Evolutionary conservation across 495 filamentous ascomycete genomes (phyloP), one percentile per base, ranked within the genome.

Genomic region (Coniosporium apollinis): DNA sequence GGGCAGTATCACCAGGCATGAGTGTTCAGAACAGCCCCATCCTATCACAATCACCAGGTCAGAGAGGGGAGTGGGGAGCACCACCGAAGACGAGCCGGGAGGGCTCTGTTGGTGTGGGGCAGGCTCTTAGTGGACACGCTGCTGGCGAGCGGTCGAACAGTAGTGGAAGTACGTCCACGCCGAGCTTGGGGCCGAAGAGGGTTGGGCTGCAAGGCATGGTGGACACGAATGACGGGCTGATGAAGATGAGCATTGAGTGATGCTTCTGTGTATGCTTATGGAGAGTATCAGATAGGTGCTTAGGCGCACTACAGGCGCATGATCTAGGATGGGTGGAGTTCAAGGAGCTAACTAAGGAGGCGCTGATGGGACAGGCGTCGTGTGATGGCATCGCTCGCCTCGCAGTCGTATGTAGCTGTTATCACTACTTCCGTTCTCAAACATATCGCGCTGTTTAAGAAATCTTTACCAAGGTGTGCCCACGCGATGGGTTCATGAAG

Each of bases 241-340:
- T 93, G 81, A 84, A 89, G 48, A 87, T 97, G 84, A 94, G 82
- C 51, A 87, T 94, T 50, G 85, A 94, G 47, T 79, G 39, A 46
- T 32, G n/a, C 15, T 8, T 8, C 24, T 9, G 1, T 8, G 24
- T 26, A 26, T 26, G 24, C n/a, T n/a, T n/a, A n/a, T n/a, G n/a
- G n/a, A n/a, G n/a, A n/a, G n/a, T n/a, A n/a, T n/a, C n/a, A n/a
- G n/a, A n/a, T n/a, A n/a, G n/a, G n/a, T n/a, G n/a, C n/a, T n/a
- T n/a, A n/a, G n/a, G n/a, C n/a, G n/a, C n/a, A n/a, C n/a, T n/a
- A n/a, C n/a, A n/a, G n/a, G n/a, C n/a, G n/a, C n/a, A n/a, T n/a
- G n/a, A n/a, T n/a, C n/a, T n/a, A n/a, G n/a, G n/a, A n/a, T n/a
- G n/a, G n/a, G n/a, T n/a, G n/a, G n/a, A n/a, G n/a, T n/a, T n/a